Evolutionary conservation across 169 alveolate genomes (phyloP).

Genomic region (Babesia caballi): DNA sequence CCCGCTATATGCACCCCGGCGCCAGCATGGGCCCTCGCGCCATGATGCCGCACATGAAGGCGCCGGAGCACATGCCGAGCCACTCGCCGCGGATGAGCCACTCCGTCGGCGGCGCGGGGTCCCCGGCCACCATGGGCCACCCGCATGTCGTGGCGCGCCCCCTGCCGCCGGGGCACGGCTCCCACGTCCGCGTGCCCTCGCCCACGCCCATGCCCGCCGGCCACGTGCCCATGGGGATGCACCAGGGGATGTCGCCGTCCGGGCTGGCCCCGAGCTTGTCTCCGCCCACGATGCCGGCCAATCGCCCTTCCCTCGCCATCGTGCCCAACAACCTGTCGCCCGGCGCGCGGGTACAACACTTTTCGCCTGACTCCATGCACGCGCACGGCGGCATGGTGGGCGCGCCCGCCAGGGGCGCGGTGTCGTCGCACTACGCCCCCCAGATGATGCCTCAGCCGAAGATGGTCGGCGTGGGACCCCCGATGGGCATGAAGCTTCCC

Average conservation of each 20-base stretch:
- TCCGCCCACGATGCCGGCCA: not conserved
- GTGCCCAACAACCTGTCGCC: slow-evolving; percentile 22
- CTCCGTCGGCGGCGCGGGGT: not conserved
- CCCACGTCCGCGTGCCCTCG: not conserved
- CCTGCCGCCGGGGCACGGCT: not conserved
- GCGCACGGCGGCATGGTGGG: not conserved
- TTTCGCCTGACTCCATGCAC: not conserved
- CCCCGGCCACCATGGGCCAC: slow-evolving; percentile 7
- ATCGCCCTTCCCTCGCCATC: not conserved
- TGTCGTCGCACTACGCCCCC: not conserved
- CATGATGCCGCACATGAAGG: slow-evolving; percentile 14
- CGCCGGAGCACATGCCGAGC: slow-evolving; percentile 9
- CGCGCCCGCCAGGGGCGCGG: not conserved
- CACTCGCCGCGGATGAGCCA: not conserved
- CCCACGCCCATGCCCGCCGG: not conserved
- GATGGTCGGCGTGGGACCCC: not conserved
- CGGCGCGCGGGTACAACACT: not conserved
- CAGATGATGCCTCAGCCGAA: slow-evolving; percentile 14
- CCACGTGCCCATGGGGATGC: not conserved
- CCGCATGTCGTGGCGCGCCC: not conserved
- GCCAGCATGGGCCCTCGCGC: not conserved
- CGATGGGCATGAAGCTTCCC: not conserved
- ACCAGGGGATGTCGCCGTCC: not conserved
- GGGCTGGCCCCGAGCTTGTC: slow-evolving; percentile 3
- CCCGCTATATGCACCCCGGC: slow-evolving; percentile 9